Conservation (phyloP, 2,329 filamentous ascomycete genomes). For the Nectriaceae sp. region DNA sequence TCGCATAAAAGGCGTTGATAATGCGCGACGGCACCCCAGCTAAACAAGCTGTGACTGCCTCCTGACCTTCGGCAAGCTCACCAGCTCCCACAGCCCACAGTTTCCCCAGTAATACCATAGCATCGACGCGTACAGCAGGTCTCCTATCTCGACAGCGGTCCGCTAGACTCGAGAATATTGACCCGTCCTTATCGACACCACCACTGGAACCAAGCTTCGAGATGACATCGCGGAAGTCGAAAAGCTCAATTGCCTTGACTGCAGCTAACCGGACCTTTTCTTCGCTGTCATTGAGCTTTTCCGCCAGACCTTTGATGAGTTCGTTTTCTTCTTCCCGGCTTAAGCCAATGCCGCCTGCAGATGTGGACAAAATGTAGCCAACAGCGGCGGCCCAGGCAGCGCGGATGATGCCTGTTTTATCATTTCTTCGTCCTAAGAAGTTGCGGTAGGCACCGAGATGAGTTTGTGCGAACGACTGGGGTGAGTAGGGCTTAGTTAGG, state of each 20-base stretch:
- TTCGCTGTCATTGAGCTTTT: constrained; percentile 84
- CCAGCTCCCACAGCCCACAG: constrained; percentile 94
- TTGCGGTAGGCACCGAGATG: constrained; percentile 78
- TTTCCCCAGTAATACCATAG: constrained; percentile 79
- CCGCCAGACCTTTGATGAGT: constrained; percentile 72
- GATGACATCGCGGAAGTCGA: constrained; percentile 79
- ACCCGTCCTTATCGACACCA: constrained; percentile 72
- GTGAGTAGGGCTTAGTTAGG: constrained; percentile 80
- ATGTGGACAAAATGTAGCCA: constrained; percentile 86
- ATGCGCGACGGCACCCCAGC: constrained; percentile 82
- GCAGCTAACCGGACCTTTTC: constrained; percentile 89
- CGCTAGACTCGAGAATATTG: constrained; percentile 78
- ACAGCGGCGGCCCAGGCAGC: constrained; percentile 83
- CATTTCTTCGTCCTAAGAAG: constrained; percentile 82
- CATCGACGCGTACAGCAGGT: constrained; percentile 77
- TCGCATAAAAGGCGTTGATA: constrained; percentile 85
- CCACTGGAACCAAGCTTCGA: constrained; percentile 78
- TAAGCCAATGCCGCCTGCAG: constrained; percentile 85
- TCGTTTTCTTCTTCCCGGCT: constrained; percentile 78
- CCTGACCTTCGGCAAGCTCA: constrained; percentile 81
- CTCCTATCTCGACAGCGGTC: constrained; percentile 89
- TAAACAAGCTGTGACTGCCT: constrained; percentile 72
- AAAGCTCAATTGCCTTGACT: constrained; percentile 80
- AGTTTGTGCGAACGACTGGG: constrained; percentile 84
- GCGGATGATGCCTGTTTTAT: constrained; percentile 81